Evolutionary conservation across 495 filamentous ascomycete species (phyloP), one percentile per base, ranked within the genome.

Genomic region (Trichoderma orchidacearum): DNA sequence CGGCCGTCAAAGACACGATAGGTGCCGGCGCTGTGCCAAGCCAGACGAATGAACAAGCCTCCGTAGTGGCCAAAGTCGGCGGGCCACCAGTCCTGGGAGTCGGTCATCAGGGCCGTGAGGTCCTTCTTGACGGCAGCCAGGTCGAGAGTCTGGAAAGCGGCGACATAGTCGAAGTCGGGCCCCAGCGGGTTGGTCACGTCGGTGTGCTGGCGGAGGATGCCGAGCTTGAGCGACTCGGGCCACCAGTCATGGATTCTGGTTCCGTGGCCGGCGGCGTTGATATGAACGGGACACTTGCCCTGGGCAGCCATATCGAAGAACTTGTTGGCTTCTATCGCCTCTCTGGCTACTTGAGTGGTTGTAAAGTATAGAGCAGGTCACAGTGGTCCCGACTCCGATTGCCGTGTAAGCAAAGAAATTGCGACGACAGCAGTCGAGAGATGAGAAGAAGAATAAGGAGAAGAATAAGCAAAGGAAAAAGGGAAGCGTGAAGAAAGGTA

Each of bases 11-110:
- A 75, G 66, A 85, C 78, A 59, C 85, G 82, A 70, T 88, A 88
- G 51, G 53, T 55, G 51, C 85, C 85, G 27, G 84, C 78, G 61
- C 81, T 82, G 74, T 88, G 85, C 85, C 85, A 88, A 51, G 85
- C 84, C 82, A 87, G 84, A 50, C 85, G 83, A 67, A 88, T 73
- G 66, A 88, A 87, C 52, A 88, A 75, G 66, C 85, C 85, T 58
- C 84, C 85, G 60, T 88, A 88, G 73, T 87, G 84, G 35, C 84
- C 84, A 64, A 86, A 86, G 67, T 88, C 85, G 18, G 85, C 85
- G 9, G 85, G 85, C 85, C 85, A 88, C 76, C 77, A 87, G 28
- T 85, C 80, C 71, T 88, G 80, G 27, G 85, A 88, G 66, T 85
- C 81, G 48, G 84, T 88, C 83, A 87, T 85, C 61, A 88, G 62